Conservation (phyloP, 148 eudicot genomes). For the Dianthus caryophyllus region DNA sequence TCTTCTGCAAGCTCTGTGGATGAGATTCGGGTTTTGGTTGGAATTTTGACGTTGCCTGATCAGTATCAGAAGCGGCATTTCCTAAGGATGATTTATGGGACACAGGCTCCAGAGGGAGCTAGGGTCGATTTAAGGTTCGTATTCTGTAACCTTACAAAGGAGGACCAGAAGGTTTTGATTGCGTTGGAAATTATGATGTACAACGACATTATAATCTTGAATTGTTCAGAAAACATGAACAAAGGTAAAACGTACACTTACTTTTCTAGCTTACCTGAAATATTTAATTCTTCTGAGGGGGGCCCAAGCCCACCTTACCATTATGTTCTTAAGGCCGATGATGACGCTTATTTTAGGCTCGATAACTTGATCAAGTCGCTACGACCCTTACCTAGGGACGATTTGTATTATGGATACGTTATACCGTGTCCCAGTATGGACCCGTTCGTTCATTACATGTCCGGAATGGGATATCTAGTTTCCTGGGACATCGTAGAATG, state of each 20-base stretch:
- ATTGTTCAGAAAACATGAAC: conserved; percentile 83
- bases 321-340: conserved; percentile 81
- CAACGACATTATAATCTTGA: conserved; percentile 71
- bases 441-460: conserved; percentile 76
- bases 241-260: conserved; percentile 83
- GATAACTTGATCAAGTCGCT: conserved; percentile 60
- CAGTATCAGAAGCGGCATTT: conserved; percentile 74
- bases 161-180: conserved; percentile 68
- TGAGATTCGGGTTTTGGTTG: conserved; percentile 66
- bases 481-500: conserved; percentile 92
- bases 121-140: conserved; percentile 70
- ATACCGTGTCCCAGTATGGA: conserved; percentile 89
- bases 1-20: background rate
- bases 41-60: conserved; percentile 78
- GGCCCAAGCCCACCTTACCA: conserved; percentile 63
- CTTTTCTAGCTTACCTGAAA: conserved; percentile 74
- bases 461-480: conserved; percentile 82
- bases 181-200: conserved; percentile 81
- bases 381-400: conserved; percentile 62
- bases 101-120: conserved; percentile 46
- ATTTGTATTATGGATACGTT: conserved; percentile 84
- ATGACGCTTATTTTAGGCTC: conserved; percentile 65
- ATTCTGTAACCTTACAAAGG: conserved; percentile 83
- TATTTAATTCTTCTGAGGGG: conserved; percentile 25
- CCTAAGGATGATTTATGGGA: conserved; percentile 74